Percentiles rank a stretch among this genome's conserved stretches.
Evolutionary conservation across 1,139 yeast genomes (phyloP).

Genomic region (Sugiyamaella sp.): DNA sequence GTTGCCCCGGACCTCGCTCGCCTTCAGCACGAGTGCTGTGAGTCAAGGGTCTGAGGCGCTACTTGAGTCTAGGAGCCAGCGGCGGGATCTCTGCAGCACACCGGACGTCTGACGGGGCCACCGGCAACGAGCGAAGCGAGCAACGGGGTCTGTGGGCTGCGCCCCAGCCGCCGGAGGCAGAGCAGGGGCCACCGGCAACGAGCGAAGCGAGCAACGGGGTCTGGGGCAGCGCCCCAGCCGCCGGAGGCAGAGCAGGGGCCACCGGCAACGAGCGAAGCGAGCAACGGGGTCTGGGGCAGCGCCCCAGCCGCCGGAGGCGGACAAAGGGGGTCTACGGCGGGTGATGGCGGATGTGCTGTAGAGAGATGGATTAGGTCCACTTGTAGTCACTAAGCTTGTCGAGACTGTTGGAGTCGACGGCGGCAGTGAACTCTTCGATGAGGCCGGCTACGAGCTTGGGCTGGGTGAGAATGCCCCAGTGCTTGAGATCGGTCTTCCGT

Average conservation of each 20-base stretch:
- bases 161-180: too few relatives aligned
- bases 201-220: not conserved
- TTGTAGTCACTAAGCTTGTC: not conserved
- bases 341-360: too few relatives aligned
- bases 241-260: not conserved
- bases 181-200: too few relatives aligned
- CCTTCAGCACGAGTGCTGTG: too few relatives aligned
- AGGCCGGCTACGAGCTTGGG: conserved; percentile 10
- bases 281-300: not conserved
- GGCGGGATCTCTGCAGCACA: too few relatives aligned
- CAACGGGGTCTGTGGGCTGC: too few relatives aligned
- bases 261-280: not conserved
- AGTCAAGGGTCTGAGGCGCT: too few relatives aligned
- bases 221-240: not conserved
- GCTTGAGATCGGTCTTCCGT: conserved; percentile 12
- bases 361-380: not conserved
- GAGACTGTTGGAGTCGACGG: not conserved
- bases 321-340: too few relatives aligned
- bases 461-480: conserved; percentile 15
- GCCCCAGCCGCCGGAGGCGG: conserved; percentile 4
- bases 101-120: too few relatives aligned
- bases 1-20: conserved; percentile 10
- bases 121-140: too few relatives aligned
- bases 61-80: too few relatives aligned
- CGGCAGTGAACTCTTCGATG: conserved; percentile 1